These are phyloP conservation scores for Pseudocercospora musae DNA, from an alignment of 2,329 filamentous ascomycete genomes.

Conservation along the genomic window DNA sequence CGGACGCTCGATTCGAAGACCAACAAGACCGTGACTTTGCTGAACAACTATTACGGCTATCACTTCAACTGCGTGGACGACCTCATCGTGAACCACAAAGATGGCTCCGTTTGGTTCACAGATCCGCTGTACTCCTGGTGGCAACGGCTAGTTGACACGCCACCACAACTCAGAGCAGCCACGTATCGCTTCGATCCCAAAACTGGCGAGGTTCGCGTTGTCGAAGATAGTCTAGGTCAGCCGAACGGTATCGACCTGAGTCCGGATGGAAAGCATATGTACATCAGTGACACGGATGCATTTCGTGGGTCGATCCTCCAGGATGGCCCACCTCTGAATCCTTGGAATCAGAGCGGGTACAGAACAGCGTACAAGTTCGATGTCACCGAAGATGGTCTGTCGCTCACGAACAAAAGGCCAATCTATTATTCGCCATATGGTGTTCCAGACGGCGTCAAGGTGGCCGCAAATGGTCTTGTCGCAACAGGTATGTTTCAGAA, in stretches of 20 bases:
- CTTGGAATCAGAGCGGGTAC: conserved; percentile 12
- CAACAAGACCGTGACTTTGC: conserved; percentile 38
- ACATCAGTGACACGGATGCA: conserved; percentile 43
- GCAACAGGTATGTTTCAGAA: neutral
- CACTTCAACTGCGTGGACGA: conserved; percentile 46
- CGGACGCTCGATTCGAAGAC: conserved; percentile 45
- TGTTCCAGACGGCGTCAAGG: neutral
- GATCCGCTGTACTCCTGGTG: conserved; percentile 35
- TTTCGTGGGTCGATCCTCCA: neutral
- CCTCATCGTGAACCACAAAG: conserved; percentile 38
- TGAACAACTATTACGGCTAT: conserved; percentile 48
- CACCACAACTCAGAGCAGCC: conserved; percentile 18
- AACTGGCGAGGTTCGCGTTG: conserved; percentile 41
- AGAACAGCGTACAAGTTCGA: conserved; percentile 20
- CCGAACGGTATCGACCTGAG: conserved; percentile 49
- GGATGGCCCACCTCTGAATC: conserved; percentile 1
- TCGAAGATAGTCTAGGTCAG: conserved; percentile 42
- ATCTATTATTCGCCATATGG: neutral
- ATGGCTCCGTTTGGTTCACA: conserved; percentile 50
- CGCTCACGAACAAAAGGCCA: conserved; percentile 15
- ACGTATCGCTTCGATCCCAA: conserved; percentile 43
- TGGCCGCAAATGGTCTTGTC: neutral
- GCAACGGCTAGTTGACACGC: conserved; percentile 8
- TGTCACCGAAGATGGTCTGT: conserved; percentile 8
- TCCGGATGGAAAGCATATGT: conserved; percentile 43